Base-by-base conservation (phyloP, 1,139 yeast species). In the Trichomonascaceae sp. region DNA sequence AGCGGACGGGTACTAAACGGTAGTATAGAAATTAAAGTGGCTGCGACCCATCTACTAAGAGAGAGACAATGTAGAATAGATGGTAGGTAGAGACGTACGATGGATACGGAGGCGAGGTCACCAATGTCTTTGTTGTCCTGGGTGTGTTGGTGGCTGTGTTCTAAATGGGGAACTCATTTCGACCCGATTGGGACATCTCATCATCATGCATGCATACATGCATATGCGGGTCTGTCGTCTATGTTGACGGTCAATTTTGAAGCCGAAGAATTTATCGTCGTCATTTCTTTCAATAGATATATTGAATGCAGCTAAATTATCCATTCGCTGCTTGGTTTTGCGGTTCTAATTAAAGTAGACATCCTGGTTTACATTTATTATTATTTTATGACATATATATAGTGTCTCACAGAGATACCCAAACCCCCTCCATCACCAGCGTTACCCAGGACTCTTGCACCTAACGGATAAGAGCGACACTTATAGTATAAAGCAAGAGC, bases 1-100 rank as follows among this genome's bases (percentile, higher is more conserved):
- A 3, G 65, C 69, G 2, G 63, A 59, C 26, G 69, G 65, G 1
- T 59, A 53, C 35, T 58, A 47, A 38, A 13, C 6, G n/a, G n/a
- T n/a, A n/a, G n/a, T n/a, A n/a, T n/a, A n/a, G n/a, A n/a, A n/a
- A n/a, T n/a, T n/a, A n/a, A n/a, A n/a, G n/a, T 20, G 20, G 17
- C 9, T 5, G 14, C 3, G 4, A 25, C 11, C 5, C 15, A 17
- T 8, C 25, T 9, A 9, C 8, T 26, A 11, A 9, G 8, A 26
- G 28, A 26, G 28, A 26, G 8, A 26, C 14, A 8, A 26, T 8
- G n/a, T 8, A 20, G 25, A 20, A 9, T 20, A n/a, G n/a, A 9
- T 9, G 11, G n/a, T 23, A 23, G 13, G 13, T 23, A 23, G 26
- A 23, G 4, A 23, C 13, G 13, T n/a, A 23, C n/a, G 3, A 14